Percentiles rank a stretch among this genome's conserved stretches.
phyloP scores from a whole-genome alignment of 192 early-diverging fungal species.

The Diversispora eburnea region DNA sequence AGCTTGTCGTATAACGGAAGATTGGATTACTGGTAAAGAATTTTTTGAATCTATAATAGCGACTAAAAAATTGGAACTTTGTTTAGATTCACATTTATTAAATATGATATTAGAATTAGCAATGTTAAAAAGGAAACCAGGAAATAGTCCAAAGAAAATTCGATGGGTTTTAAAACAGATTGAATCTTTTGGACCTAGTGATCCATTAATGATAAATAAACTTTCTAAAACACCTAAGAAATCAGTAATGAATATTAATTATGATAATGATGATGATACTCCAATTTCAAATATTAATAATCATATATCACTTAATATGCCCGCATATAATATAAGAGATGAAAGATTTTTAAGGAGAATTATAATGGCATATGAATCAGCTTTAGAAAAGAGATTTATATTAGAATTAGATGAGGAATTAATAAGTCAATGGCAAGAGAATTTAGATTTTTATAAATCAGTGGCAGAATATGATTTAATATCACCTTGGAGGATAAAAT shows the following conservation, averaged over 20 bases:
- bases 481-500: too few relatives aligned
- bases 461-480: neutral
- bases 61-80: neutral
- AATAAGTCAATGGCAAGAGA: neutral
- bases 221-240: neutral
- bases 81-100: slow-evolving; percentile 8
- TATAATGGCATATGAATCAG: neutral
- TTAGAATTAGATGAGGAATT: neutral
- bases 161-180: neutral
- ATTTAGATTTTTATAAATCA: neutral
- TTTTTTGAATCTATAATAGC: neutral
- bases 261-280: too few relatives aligned
- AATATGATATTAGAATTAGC: slow-evolving; percentile 12
- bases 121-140: neutral
- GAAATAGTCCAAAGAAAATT: neutral
- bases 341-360: neutral
- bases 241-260: too few relatives aligned
- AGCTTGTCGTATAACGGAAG: neutral
- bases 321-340: neutral
- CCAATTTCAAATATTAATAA: neutral
- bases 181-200: neutral
- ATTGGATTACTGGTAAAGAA: neutral
- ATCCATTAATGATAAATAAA: neutral
- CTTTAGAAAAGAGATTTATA: neutral
- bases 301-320: neutral